phyloP scores from a whole-genome alignment of 2,329 filamentous ascomycete species.

The Cordyceps fumosorosea region DNA sequence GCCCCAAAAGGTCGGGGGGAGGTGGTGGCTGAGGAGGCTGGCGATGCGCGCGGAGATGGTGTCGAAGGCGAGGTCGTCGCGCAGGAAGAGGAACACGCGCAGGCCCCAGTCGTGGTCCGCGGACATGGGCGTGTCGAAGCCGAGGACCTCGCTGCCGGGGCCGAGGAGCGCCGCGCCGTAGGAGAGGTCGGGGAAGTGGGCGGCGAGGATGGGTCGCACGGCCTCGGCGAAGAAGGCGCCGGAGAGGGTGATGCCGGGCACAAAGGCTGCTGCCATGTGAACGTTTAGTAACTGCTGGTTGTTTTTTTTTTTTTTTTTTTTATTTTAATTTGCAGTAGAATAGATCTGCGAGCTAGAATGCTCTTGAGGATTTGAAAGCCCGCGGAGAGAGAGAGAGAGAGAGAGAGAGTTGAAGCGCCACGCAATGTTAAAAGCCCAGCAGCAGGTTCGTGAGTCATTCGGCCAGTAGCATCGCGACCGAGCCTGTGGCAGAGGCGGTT shows the following conservation, averaged over 20 bases:
- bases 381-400: too few species aligned
- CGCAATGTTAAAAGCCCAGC: too few species aligned
- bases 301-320: too few species aligned
- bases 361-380: too few species aligned
- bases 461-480: too few species aligned
- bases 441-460: too few species aligned
- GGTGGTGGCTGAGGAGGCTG: background rate
- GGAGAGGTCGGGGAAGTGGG: background rate
- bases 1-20: background rate
- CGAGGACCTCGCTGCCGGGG: conserved; percentile 9
- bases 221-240: conserved; percentile 2
- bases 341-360: too few species aligned
- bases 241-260: background rate
- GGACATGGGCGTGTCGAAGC: conserved; percentile 11
- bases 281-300: background rate
- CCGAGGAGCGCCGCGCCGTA: conserved; percentile 11
- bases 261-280: background rate
- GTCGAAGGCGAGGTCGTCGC: background rate
- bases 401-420: too few species aligned
- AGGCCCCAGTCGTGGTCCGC: conserved; percentile 11
- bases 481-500: too few species aligned
- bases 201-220: background rate
- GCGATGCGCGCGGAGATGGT: background rate
- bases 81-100: conserved; percentile 2
- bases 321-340: too few species aligned